Conservation (phyloP, 1,284 basidiomycete genomes). For the Malassezia brasiliensis region DNA sequence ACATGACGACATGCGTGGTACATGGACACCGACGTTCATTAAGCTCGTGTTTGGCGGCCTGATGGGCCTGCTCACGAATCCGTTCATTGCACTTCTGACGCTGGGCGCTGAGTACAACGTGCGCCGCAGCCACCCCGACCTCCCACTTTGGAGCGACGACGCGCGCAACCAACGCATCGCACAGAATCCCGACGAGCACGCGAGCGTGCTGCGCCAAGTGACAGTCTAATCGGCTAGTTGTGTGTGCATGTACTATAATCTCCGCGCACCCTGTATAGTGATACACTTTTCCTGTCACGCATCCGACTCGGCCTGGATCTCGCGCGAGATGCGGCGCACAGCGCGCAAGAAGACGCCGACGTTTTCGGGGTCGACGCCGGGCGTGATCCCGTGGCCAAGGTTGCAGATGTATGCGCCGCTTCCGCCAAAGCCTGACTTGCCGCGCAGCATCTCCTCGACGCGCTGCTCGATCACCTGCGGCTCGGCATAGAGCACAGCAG, state of each 20-base stretch:
- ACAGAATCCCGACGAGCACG: not conserved
- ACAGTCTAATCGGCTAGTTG: not conserved
- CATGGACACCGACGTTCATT: conserved; percentile 45
- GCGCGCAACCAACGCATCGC: not conserved
- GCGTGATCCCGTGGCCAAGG: conserved; percentile 82
- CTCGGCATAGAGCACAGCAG: conserved; percentile 71
- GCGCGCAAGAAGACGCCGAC: conserved; percentile 39
- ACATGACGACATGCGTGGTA: conserved; percentile 34
- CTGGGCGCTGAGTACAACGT: conserved; percentile 38
- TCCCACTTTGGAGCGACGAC: not conserved
- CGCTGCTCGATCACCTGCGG: conserved; percentile 72
- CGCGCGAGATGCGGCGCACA: conserved; percentile 36
- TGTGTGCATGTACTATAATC: not conserved
- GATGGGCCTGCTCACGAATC: conserved; percentile 37
- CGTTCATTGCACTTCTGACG: conserved; percentile 41
- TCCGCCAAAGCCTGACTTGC: conserved; percentile 58
- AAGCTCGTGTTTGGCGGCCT: conserved; percentile 45
- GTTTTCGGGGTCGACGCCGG: conserved; percentile 45
- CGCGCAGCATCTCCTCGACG: conserved; percentile 67
- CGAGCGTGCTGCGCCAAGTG: not conserved
- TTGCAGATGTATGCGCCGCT: conserved; percentile 66
- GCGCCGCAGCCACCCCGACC: conserved; percentile 29
- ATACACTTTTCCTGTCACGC: not conserved
- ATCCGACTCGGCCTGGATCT: conserved; percentile 22
- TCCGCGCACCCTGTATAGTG: not conserved